Evolutionary conservation across 2,329 filamentous ascomycete genomes (phyloP).

Genomic region (Trichophyton verrucosum): DNA sequence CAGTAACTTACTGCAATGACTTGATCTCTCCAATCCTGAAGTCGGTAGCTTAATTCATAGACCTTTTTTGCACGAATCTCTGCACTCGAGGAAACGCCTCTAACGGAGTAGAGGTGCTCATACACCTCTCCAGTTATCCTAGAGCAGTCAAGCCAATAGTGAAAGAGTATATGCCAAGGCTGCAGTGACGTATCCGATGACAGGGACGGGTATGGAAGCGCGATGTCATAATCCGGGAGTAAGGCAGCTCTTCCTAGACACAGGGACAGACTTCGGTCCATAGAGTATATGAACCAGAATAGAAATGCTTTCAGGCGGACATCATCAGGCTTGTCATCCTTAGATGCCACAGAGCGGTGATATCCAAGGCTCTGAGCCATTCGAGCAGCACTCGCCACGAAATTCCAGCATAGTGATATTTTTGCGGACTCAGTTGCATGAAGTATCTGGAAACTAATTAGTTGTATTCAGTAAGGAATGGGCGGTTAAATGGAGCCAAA

Average conservation of each 20-base stretch:
- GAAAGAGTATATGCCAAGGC: slow-evolving; percentile 38
- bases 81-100: slow-evolving; percentile 19
- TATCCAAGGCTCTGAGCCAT: slow-evolving; percentile 53
- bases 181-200: slow-evolving; percentile 10
- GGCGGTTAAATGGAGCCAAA: slow-evolving; percentile 18
- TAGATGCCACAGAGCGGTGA: slow-evolving; percentile 34
- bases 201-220: slow-evolving; percentile 32
- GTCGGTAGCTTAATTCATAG: slow-evolving; percentile 19
- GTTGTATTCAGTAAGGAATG: too few relatives aligned
- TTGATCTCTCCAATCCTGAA: slow-evolving; percentile 14
- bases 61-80: slow-evolving; percentile 20
- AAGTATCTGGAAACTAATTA: slow-evolving; percentile 34
- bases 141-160: slow-evolving; percentile 44
- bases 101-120: slow-evolving; percentile 41
- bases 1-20: slow-evolving; percentile 1
- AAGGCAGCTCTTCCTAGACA: slow-evolving; percentile 47
- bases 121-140: slow-evolving; percentile 49
- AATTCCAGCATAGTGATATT: slow-evolving; percentile 52
- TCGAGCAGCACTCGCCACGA: slow-evolving; percentile 46
- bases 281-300: slow-evolving; percentile 49
- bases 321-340: slow-evolving; percentile 16
- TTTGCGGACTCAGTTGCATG: slow-evolving; percentile 51
- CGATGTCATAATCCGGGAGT: slow-evolving; percentile 50
- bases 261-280: slow-evolving; percentile 48
- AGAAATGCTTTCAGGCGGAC: slow-evolving; percentile 23